Base-by-base conservation (phyloP, 2,329 filamentous ascomycete genomes). In the Massarina eburnea region DNA sequence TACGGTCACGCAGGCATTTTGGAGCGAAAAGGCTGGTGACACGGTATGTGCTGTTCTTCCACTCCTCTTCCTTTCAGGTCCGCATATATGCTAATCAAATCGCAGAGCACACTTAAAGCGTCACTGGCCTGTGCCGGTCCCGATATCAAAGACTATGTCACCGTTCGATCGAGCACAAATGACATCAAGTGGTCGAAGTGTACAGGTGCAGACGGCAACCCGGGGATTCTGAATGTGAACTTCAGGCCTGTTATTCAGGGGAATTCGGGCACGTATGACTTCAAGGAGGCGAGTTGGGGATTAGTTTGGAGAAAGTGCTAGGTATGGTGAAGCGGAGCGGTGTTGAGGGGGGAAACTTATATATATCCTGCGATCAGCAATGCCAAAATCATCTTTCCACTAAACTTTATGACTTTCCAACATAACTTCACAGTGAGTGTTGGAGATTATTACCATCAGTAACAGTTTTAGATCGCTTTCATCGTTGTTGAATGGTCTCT, bases 211-310 rank as follows among this genome's bases (percentile, higher is more conserved):
- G 58, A 58, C 43, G 59, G 62, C 1, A 59, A 57, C 30, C 55
- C 59, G 2, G 63, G 63, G 4, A 63, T 67, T 32, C 45, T 67
- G 44, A 67, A 67, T 40, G 55, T 67, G 37, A 67, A 67, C 41
- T 54, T 57, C 35, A 48, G 63, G 34, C 62, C 62, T 2, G 61
- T 62, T 1, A 47, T 67, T 3, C 52, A 59, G 29, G 63, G 63
- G 5, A 54, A 61, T 9, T 49, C 44, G 32, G 63, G 63, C 1
- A 44, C 34, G 10, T 67, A 61, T 44, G 58, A 64, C 35, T 54
- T 67, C 41, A 66, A 62, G 50, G 54, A 48, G 24, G 61, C 59
- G 19, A 54, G 29, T 8, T 66, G 61, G 62, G 55, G 55, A 18
- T 27, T 66, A 18, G 45, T 53, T 21, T 67, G 63, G 63, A 54